Evolutionary conservation across 1,139 yeast species (phyloP).

Genomic region (Lodderomyces margitis): DNA sequence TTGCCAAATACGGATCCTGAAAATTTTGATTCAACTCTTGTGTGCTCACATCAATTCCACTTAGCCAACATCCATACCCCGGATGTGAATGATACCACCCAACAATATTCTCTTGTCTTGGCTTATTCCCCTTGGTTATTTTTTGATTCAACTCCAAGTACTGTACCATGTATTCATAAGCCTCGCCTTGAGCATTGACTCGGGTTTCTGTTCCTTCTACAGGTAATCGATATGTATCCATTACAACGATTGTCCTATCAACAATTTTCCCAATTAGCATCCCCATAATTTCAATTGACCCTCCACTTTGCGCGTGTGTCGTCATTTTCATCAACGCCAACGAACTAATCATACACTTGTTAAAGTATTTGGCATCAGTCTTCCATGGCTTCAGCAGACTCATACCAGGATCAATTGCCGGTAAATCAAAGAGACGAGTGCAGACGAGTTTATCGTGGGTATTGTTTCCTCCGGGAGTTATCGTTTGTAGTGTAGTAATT

Average conservation of each 20-base stretch:
- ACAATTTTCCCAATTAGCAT: conserved; percentile 79
- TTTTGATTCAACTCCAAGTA: conserved; percentile 63
- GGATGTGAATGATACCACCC: conserved; percentile 99
- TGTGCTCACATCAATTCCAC: conserved; percentile 87
- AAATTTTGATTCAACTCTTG: conserved; percentile 81
- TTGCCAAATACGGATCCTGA: conserved; percentile 89
- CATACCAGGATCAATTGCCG: conserved; percentile 13
- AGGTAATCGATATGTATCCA: conserved; percentile 84
- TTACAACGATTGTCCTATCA: conserved; percentile 59
- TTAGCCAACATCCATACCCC: conserved; percentile 93
- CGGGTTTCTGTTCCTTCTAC: conserved; percentile 96
- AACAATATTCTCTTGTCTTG: conserved; percentile 59
- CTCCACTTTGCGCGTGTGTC: conserved; percentile 81
- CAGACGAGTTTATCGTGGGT: background rate
- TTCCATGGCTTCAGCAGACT: conserved; percentile 39
- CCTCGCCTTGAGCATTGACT: conserved; percentile 92
- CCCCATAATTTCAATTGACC: conserved; percentile 93
- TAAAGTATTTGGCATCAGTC: conserved; percentile 57
- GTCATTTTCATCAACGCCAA: conserved; percentile 79
- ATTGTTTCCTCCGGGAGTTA: background rate
- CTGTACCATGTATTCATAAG: conserved; percentile 91
- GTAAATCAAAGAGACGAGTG: conserved; percentile 12
- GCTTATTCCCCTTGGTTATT: conserved; percentile 3
- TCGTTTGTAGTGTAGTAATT: background rate
- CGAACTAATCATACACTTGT: conserved; percentile 65